Evolutionary conservation across 306 rosid species (phyloP).

Genomic region (Inga leiocalycina): DNA sequence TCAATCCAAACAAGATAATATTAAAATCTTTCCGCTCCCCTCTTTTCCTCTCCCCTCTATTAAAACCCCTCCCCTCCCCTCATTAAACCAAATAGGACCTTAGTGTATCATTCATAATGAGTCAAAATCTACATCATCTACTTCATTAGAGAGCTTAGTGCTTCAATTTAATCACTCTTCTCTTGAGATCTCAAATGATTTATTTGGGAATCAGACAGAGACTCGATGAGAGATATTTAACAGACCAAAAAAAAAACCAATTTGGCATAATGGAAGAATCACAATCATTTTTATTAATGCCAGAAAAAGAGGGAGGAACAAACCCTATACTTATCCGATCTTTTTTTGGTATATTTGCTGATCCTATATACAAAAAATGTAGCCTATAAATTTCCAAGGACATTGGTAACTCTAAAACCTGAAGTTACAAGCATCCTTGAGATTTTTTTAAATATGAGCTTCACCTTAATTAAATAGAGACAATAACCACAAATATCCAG

Average conservation of each 20-base stretch:
- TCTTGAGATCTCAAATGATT: too few species aligned
- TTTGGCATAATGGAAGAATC: conserved; percentile 22
- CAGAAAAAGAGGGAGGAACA: conserved; percentile 20
- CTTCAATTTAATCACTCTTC: too few species aligned
- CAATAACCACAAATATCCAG: neutral
- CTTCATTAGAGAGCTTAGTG: too few species aligned
- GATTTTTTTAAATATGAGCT: neutral
- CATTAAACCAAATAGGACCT: too few species aligned
- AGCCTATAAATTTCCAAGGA: conserved; percentile 40
- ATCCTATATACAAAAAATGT: conserved; percentile 63
- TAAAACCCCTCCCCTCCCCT: too few species aligned
- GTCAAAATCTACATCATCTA: too few species aligned
- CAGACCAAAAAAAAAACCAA: neutral
- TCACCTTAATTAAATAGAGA: neutral
- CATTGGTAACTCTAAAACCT: conserved; percentile 27
- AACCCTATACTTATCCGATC: conserved; percentile 49
- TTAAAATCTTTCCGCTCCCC: too few species aligned
- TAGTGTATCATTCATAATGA: too few species aligned
- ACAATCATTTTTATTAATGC: conserved; percentile 46
- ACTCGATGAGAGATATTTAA: too few species aligned
- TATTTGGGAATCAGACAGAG: too few species aligned
- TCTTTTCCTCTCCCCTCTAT: too few species aligned
- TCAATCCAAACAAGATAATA: too few species aligned
- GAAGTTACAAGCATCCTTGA: conserved; percentile 15
- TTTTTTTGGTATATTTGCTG: conserved; percentile 41